Conservation (phyloP, 1,284 basidiomycete genomes). For the Ceratobasidium sp. region DNA sequence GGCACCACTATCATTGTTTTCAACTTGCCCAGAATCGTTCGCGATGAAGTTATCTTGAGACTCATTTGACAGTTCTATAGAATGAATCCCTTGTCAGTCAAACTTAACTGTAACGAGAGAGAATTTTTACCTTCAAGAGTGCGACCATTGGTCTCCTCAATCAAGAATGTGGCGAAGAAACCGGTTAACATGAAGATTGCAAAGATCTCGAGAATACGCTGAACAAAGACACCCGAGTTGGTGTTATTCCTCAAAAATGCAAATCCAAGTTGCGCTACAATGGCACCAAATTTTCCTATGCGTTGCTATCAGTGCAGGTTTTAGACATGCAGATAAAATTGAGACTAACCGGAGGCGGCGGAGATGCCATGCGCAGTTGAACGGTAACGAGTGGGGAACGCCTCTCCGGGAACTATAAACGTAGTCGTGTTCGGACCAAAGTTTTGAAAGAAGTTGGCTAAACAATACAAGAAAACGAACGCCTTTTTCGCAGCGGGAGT, state of each 20-base stretch:
- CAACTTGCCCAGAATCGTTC: too few relatives aligned
- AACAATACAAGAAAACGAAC: slow-evolving; percentile 82
- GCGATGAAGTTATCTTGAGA: too few relatives aligned
- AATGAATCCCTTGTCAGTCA: not conserved
- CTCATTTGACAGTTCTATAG: not conserved
- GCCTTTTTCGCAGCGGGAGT: slow-evolving; percentile 65
- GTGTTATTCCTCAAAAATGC: slow-evolving; percentile 76
- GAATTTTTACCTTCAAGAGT: slow-evolving; percentile 70
- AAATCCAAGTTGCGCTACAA: slow-evolving; percentile 85
- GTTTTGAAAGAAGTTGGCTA: slow-evolving; percentile 64
- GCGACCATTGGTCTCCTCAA: slow-evolving; percentile 80
- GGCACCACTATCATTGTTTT: too few relatives aligned
- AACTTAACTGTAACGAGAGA: slow-evolving; percentile 5
- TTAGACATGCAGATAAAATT: not conserved
- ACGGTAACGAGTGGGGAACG: slow-evolving; percentile 88
- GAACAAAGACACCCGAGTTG: slow-evolving; percentile 62
- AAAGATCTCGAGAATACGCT: slow-evolving; percentile 77
- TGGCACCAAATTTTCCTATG: slow-evolving; percentile 82
- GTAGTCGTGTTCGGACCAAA: slow-evolving; percentile 85
- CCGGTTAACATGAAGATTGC: slow-evolving; percentile 86
- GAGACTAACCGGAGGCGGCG: slow-evolving; percentile 67
- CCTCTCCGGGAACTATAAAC: slow-evolving; percentile 81
- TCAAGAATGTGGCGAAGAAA: slow-evolving; percentile 78
- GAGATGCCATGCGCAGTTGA: slow-evolving; percentile 88
- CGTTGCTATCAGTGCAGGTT: not conserved